Evolutionary conservation across 2,329 filamentous ascomycete genomes (phyloP).

Genomic region (Coniella lustricola): DNA sequence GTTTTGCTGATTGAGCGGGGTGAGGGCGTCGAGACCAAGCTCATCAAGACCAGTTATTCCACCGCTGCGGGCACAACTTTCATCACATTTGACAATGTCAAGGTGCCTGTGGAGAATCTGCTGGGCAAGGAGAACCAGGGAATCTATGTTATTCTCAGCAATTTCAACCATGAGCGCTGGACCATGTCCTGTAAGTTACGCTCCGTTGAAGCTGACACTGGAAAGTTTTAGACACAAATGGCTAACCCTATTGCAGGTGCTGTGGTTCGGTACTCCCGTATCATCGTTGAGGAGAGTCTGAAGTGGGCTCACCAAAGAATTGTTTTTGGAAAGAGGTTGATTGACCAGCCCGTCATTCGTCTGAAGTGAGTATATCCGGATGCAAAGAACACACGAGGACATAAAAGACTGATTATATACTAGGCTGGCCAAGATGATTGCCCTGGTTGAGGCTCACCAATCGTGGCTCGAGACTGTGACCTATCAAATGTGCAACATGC

Average conservation of each 20-base stretch:
- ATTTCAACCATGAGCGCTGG: constrained; percentile 85
- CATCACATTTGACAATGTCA: constrained; percentile 79
- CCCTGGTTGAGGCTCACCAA: constrained; percentile 73
- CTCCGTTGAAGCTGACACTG: neutral
- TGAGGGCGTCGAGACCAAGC: constrained; percentile 68
- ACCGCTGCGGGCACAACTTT: constrained; percentile 71
- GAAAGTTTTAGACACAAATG: neutral
- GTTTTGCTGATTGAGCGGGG: constrained; percentile 69
- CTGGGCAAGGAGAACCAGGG: constrained; percentile 80
- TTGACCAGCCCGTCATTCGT: constrained; percentile 75
- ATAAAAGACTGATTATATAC: neutral
- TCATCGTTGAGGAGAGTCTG: constrained; percentile 72
- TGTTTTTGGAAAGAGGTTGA: constrained; percentile 75
- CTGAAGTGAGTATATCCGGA: constrained; percentile 48
- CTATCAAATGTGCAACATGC: constrained; percentile 84
- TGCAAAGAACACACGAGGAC: neutral
- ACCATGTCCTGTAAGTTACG: constrained; percentile 56
- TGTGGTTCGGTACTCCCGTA: constrained; percentile 57
- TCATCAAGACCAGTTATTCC: constrained; percentile 78
- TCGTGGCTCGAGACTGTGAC: constrained; percentile 79
- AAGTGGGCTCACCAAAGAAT: constrained; percentile 86
- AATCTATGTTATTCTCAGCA: constrained; percentile 74
- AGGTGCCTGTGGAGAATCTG: constrained; percentile 71
- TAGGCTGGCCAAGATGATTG: constrained; percentile 74
- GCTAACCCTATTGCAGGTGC: constrained; percentile 29